A percentile compares a stretch with the other conserved stretches of the same genome.
Conservation (phyloP, 2,329 filamentous ascomycete species). For the Pyricularia grisea region DNA sequence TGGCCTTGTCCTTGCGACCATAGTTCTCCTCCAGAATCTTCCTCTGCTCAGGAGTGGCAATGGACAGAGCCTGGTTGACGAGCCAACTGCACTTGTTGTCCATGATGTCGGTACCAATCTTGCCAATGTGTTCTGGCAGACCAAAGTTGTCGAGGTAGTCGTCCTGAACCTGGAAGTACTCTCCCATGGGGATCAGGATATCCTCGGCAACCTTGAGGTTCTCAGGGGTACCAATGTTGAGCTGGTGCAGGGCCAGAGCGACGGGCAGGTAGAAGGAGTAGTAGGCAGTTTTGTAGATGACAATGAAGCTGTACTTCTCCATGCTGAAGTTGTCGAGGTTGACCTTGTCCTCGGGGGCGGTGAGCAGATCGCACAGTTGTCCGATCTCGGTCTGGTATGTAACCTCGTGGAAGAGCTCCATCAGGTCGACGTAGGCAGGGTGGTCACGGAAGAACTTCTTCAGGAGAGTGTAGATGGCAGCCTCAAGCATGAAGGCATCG, state of each 20-base stretch:
- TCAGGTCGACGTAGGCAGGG: constrained; percentile 77
- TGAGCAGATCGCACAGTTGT: constrained; percentile 89
- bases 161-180: constrained; percentile 99
- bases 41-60: constrained; percentile 76
- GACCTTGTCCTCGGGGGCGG: constrained; percentile 87
- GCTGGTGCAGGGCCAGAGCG: constrained; percentile 77
- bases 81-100: constrained; percentile 99
- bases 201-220: constrained; percentile 85
- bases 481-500: constrained; percentile 93
- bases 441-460: constrained; percentile 90
- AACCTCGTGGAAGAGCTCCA: constrained; percentile 95
- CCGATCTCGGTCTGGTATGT: constrained; percentile 92
- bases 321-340: constrained; percentile 93
- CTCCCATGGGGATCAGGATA: constrained; percentile 92
- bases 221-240: constrained; percentile 73
- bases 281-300: constrained; percentile 99
- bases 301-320: constrained; percentile 94
- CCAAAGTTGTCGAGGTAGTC: constrained; percentile 99
- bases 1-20: constrained; percentile 76
- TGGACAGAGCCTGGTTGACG: constrained; percentile 83
- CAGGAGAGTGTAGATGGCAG: constrained; percentile 79
- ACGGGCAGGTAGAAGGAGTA: constrained; percentile 99
- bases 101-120: constrained; percentile 97
- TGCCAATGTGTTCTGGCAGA: constrained; percentile 84
- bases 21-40: constrained; percentile 87